Base-by-base conservation (phyloP, 2,329 filamentous ascomycete species). In the Akanthomyces lecanii region DNA sequence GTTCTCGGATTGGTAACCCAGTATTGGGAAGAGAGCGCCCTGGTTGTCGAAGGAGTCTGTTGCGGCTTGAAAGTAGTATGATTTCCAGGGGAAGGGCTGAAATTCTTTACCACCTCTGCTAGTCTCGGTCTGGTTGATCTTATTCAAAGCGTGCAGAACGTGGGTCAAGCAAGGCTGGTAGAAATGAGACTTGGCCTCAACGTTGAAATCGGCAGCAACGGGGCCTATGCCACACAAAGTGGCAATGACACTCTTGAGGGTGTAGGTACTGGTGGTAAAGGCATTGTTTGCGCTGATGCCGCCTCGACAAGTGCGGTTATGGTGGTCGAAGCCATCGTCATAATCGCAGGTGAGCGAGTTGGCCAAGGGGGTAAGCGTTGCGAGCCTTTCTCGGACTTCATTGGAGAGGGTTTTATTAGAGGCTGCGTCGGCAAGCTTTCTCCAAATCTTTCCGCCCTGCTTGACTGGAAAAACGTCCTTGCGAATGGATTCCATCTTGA, bases 91-190 rank as follows among this genome's bases (percentile, higher is more conserved):
- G 16, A 66, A 69, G 2, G 67, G 60, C 2, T 69, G 67, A 55
- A 68, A 75, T 28, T 63, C 55, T 21, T 59, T 54, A 3, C n/a
- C 23, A 16, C n/a, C 18, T 6, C 54, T 52, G n/a, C 64, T 69
- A 6, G 64, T 61, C 2, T 61, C 53, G 2, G 55, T 53, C 5
- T 59, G 61, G 56, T 61, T 62, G 3, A 63, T 44, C 4, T 50
- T 62, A 51, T 75, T 76, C 56, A 77, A 62, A 14, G 71, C 71
- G 7, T 77, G 69, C 5, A 77, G 66, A n/a, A 76, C 65, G 11
- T 76, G 79, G 0, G 79, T 74, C 48, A 81, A 63, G 53, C 78
- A 81, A 0, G 78, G 78, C 50, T 80, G 76, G 64, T 80, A 80
- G 21, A 79, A 70, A 58, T 78, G 74, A 25, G 78, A 71, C 5